Evolutionary conservation across 75 land plant species (phyloP).

Genomic region (Picea sitchensis): DNA sequence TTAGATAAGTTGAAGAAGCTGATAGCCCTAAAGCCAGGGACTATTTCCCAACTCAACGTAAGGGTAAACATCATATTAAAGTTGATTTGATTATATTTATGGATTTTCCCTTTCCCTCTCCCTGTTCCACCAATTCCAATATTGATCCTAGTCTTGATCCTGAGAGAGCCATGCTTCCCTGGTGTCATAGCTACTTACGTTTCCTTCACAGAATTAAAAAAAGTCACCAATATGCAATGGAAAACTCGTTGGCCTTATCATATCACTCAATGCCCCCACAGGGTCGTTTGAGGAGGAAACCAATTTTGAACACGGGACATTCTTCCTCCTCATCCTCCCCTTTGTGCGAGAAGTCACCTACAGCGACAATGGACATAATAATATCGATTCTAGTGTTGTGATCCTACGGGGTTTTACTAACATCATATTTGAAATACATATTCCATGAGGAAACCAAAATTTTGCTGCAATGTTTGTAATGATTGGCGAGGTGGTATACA

Average conservation of each 20-base stretch:
- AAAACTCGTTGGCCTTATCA: background rate
- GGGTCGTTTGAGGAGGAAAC: conserved; percentile 1
- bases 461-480: conserved; percentile 22
- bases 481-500: conserved; percentile 36
- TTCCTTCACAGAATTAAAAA: background rate
- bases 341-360: conserved; percentile 43
- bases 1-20: too few species aligned
- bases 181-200: too few species aligned
- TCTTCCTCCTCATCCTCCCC: conserved; percentile 13
- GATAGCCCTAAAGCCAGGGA: too few species aligned
- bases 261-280: background rate
- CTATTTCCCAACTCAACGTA: too few species aligned
- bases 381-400: conserved; percentile 69
- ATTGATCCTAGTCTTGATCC: too few species aligned
- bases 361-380: conserved; percentile 74
- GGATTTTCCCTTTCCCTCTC: too few species aligned
- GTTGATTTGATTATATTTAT: too few species aligned
- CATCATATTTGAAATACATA: conserved; percentile 71
- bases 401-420: conserved; percentile 57
- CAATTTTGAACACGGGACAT: conserved; percentile 27
- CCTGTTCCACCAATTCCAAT: too few species aligned
- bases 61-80: too few species aligned
- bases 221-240: background rate
- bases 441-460: conserved; percentile 32
- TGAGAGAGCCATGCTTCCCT: too few species aligned